phyloP scores from a whole-genome alignment of 1,139 yeast genomes.

The Debaryomyces sp. region DNA sequence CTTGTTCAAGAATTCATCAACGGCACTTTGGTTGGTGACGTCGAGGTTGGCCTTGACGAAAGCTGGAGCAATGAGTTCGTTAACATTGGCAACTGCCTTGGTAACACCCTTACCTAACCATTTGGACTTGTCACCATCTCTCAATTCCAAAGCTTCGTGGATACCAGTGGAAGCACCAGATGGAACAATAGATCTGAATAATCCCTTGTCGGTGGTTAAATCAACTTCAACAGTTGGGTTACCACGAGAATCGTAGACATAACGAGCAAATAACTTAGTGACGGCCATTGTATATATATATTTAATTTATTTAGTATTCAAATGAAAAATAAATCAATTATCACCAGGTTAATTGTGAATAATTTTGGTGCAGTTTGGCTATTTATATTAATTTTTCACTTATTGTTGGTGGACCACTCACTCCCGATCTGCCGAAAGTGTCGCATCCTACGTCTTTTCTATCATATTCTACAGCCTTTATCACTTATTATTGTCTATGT shows the following conservation, averaged over 20 bases:
- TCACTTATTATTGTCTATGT: neutral
- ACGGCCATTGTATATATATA: conserved; percentile 23
- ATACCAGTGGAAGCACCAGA: conserved; percentile 92
- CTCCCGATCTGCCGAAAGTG: conserved; percentile 16
- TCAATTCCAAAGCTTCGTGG: conserved; percentile 87
- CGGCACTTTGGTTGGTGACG: conserved; percentile 69
- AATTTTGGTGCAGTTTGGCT: conserved; percentile 4
- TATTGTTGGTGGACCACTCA: conserved; percentile 15
- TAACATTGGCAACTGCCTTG: conserved; percentile 85
- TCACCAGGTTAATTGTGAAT: neutral
- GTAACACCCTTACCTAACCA: conserved; percentile 92
- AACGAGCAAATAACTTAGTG: conserved; percentile 73
- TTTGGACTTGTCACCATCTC: conserved; percentile 85
- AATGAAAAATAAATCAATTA: conserved; percentile 3
- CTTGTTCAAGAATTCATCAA: conserved; percentile 69
- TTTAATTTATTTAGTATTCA: conserved; percentile 3
- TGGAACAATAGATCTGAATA: conserved; percentile 86
- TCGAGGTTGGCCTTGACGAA: conserved; percentile 66
- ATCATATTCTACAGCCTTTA: neutral
- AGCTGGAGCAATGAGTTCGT: conserved; percentile 81
- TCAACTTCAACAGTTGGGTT: conserved; percentile 95
- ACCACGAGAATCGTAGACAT: conserved; percentile 94
- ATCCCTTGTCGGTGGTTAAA: conserved; percentile 75
- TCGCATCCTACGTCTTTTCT: neutral
- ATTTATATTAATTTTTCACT: conserved; percentile 11